Conservation (phyloP, 495 filamentous ascomycete genomes). For the Penicillium angulare region DNA sequence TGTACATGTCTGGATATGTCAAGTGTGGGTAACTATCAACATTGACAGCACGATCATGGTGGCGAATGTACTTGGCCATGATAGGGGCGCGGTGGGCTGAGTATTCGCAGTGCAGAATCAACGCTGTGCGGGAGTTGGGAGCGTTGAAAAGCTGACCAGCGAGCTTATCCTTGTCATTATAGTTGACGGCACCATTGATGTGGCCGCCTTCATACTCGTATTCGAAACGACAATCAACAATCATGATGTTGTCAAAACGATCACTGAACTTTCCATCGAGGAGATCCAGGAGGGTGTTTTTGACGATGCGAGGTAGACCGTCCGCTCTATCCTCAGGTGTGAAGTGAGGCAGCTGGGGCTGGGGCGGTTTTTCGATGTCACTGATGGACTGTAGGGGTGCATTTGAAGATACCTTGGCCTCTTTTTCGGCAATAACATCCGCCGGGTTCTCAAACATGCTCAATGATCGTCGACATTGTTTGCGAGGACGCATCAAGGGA, state of each 20-base stretch:
- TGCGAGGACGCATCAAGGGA: constrained; percentile 72
- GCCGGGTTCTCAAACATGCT: constrained; percentile 96
- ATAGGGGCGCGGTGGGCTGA: constrained; percentile 96
- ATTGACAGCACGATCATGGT: constrained; percentile 81
- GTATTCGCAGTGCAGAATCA: constrained; percentile 98
- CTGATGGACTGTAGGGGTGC: constrained; percentile 66
- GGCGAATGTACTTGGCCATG: constrained; percentile 78
- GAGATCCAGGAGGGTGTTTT: constrained; percentile 75
- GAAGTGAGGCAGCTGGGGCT: constrained; percentile 79
- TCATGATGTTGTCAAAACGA: constrained; percentile 69
- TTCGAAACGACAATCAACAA: constrained; percentile 97
- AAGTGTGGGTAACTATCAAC: constrained; percentile 79
- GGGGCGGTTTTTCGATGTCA: constrained; percentile 70
- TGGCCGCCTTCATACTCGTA: constrained; percentile 98
- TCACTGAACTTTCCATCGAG: constrained; percentile 79
- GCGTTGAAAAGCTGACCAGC: constrained; percentile 72
- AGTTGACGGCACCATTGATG: constrained; percentile 88
- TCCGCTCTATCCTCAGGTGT: constrained; percentile 76
- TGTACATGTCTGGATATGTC: constrained; percentile 93
- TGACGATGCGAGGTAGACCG: constrained; percentile 81
- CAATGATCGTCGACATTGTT: constrained; percentile 83
- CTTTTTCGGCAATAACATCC: constrained; percentile 76
- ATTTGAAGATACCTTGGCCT: constrained; percentile 52
- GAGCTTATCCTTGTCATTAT: constrained; percentile 89
- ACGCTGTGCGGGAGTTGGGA: constrained; percentile 64